Percentiles rank a stretch among this genome's conserved stretches.
Evolutionary conservation across 441 rosid species (phyloP).

Genomic region (Jatropha multifida): DNA sequence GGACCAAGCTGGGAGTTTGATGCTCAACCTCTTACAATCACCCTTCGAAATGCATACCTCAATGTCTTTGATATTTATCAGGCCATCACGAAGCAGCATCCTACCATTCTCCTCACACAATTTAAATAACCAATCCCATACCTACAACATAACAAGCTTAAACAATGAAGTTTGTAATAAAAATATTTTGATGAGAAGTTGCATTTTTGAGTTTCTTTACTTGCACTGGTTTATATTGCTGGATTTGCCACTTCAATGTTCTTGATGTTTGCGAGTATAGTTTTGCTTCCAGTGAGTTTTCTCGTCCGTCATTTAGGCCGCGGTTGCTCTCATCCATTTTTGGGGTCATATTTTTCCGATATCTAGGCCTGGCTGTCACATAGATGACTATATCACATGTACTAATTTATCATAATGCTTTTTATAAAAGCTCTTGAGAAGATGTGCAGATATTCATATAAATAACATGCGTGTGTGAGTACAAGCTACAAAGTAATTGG

Average conservation of each 20-base stretch:
- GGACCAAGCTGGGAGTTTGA: slow-evolving; percentile 75
- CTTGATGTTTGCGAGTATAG: slow-evolving; percentile 55
- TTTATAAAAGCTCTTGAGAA: not conserved
- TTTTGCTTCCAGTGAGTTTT: slow-evolving; percentile 40
- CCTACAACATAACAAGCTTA: slow-evolving; percentile 36
- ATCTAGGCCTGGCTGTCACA: slow-evolving; percentile 81
- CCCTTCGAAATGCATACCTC: slow-evolving; percentile 65
- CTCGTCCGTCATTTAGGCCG: slow-evolving; percentile 43
- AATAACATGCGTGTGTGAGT: too few relatives aligned
- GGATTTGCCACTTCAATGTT: slow-evolving; percentile 56
- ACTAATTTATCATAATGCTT: not conserved
- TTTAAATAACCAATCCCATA: slow-evolving; percentile 91
- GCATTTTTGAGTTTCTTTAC: slow-evolving; percentile 30
- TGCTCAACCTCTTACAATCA: slow-evolving; percentile 52
- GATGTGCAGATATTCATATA: not conserved
- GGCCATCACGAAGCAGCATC: slow-evolving; percentile 58
- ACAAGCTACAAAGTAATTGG: not conserved
- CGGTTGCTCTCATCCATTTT: slow-evolving; percentile 33
- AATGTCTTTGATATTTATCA: slow-evolving; percentile 58
- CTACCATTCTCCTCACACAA: slow-evolving; percentile 78
- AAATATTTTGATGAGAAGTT: not conserved
- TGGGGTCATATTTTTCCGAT: slow-evolving; percentile 42
- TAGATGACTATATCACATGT: not conserved
- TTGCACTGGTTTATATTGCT: slow-evolving; percentile 67
- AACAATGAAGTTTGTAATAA: not conserved